These are phyloP conservation scores for Linderniella brevidens DNA, from an alignment of 257 asterid genomes.

Conservation along the genomic window DNA sequence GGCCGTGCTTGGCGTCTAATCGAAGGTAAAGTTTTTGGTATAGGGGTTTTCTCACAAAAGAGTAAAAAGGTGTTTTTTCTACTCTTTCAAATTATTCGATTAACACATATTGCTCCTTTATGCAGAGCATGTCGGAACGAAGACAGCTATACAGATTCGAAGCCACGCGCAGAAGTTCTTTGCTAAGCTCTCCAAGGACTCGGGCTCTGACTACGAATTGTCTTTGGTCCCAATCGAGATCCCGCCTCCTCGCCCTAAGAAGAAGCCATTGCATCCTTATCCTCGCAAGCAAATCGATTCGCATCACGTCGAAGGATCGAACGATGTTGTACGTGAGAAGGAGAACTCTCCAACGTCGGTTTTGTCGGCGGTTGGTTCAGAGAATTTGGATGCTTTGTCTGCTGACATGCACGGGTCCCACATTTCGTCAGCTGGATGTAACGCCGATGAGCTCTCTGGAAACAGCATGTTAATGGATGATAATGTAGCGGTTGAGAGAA, in stretches of 20 bases:
- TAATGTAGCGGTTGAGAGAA: conserved; percentile 11
- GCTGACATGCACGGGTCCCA: no score
- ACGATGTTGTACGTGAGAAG: conserved; percentile 24
- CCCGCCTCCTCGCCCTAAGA: conserved; percentile 95
- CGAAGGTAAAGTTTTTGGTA: conserved; percentile 31
- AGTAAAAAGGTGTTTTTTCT: not conserved
- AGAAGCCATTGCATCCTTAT: conserved; percentile 74
- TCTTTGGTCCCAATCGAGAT: conserved; percentile 34
- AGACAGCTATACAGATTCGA: conserved; percentile 80
- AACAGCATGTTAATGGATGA: conserved; percentile 28
- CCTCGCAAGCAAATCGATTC: conserved; percentile 50
- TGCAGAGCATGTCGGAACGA: conserved; percentile 71
- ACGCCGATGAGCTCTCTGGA: conserved; percentile 29
- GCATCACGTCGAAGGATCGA: not conserved
- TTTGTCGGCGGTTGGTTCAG: conserved; percentile 33
- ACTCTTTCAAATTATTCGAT: not conserved
- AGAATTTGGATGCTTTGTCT: conserved; percentile 23
- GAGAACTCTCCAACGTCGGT: conserved; percentile 63
- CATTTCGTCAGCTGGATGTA: no score
- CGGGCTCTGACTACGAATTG: conserved; percentile 31
- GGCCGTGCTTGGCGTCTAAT: conserved; percentile 93
- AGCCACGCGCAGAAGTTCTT: conserved; percentile 91
- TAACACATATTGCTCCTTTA: not conserved
- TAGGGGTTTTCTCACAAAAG: not conserved
- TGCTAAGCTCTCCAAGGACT: conserved; percentile 58